phyloP scores from a whole-genome alignment of 768 basidiomycete genomes.

The Holtermanniella nyarrowii region DNA sequence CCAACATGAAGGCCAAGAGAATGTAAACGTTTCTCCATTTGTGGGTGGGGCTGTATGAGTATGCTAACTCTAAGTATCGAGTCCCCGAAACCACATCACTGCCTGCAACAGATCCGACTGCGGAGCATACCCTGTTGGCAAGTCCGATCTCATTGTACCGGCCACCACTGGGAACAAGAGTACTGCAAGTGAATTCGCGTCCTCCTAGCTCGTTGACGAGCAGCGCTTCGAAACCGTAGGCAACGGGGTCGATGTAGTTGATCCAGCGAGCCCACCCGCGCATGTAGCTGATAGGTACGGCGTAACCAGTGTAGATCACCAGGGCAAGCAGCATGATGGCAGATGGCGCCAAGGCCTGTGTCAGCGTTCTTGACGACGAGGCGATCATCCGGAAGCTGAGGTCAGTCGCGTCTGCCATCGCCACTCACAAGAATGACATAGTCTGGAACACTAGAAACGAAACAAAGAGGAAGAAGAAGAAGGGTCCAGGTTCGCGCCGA shows the following conservation, averaged over 20 bases:
- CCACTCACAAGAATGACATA: conserved; percentile 49
- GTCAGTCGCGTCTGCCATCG: too few relatives aligned
- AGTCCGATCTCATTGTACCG: conserved; percentile 7
- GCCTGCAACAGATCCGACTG: conserved; percentile 18
- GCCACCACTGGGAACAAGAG: conserved; percentile 20
- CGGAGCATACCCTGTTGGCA: conserved; percentile 13
- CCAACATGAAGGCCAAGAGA: conserved; percentile 20
- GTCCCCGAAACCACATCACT: conserved; percentile 18
- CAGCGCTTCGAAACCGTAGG: conserved; percentile 58
- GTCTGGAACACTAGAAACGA: conserved; percentile 50
- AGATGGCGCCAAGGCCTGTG: too few relatives aligned
- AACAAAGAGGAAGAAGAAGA: conserved; percentile 45
- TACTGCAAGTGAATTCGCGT: conserved; percentile 44
- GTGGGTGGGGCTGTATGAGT: conserved; percentile 10
- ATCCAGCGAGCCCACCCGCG: conserved; percentile 42
- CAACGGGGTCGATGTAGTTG: conserved; percentile 58
- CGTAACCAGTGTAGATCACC: neutral
- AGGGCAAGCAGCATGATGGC: too few relatives aligned
- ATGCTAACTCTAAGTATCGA: conserved; percentile 12
- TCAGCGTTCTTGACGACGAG: too few relatives aligned
- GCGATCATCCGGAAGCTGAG: neutral
- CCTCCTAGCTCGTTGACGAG: conserved; percentile 77
- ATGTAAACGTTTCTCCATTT: conserved; percentile 31
- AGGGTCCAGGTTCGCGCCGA: conserved; percentile 14
- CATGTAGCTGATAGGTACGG: conserved; percentile 14